Evolutionary conservation across 164 flowering plant genomes (phyloP), one percentile per base, ranked within the genome.

Genomic region (Sextonia rubra): DNA sequence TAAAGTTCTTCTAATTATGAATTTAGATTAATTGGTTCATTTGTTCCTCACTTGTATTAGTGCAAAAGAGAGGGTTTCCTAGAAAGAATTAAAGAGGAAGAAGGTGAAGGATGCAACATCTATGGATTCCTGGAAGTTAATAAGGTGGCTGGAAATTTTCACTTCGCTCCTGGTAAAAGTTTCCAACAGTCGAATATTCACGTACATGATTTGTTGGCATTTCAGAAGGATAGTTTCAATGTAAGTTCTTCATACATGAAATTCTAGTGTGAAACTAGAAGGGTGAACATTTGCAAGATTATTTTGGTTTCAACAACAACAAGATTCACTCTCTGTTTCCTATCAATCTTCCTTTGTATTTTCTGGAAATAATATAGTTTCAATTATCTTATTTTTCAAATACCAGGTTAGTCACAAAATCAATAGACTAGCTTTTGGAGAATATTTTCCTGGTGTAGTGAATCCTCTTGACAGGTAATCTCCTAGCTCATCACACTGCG

Each of bases 31-130:
- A 49, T 68, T 3, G 23, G 20, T 48, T 24, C 5, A 14, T 49
- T 3, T 47, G 58, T 24, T 66, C n/a, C 49, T 66, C 37, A 66
- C 25, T 66, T 66, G 37, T 24, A 18, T 49, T 77, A 90, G 96
- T 90, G 96, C 82, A 84, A 86, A 76, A 75, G 96, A 68, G 96
- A 90, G 81, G 96, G 93, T 26, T 89, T 84, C 71, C 58, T 90
- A 29, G 85, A 90, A 75, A 84, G 77, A 73, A 70, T 90, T 60
- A 89, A 87, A 73, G 91, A 86, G 32, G 90, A 90, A 80, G 89
- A 82, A 12, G 96, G 96, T 68, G 96, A 90, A 88, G 96, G 96
- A 70, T 90, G 96, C 83, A 89, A 86, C 75, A 81, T 90, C n/a
- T 69, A 86, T 75, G 96, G 96, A 72, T 80, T 86, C 66, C 72